Evolutionary conservation across 192 early-diverging fungal species (phyloP), one percentile per base, ranked within the genome.

Genomic region (Helicostylum pulchrum): DNA sequence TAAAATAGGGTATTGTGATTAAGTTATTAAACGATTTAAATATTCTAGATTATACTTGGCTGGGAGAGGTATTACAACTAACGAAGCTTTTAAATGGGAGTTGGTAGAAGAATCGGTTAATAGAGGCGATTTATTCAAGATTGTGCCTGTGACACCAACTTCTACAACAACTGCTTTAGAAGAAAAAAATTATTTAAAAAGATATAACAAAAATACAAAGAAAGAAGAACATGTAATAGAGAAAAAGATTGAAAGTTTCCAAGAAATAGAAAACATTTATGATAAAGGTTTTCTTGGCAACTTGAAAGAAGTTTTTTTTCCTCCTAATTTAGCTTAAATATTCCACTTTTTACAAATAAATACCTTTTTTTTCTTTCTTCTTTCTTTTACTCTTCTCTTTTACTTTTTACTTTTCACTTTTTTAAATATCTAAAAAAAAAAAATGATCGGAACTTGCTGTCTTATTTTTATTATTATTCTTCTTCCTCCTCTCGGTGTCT

Each of bases 11-110:
- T 39, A 39, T 39, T 39, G 5, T 39, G 4, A 39, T 9, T 48
- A 5, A 15, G 4, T 17, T 48, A 12, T 7, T 5, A 48, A 15
- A 19, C 3, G 4, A 48, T 48, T 12, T 19, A 15, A 19, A 17
- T 15, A 14, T 64, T 31, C 11, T 64, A 73, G 71, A 60, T 21
- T 83, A 1, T 78, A 79, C 66, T 62, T 83, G 46, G 62, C 76
- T 19, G 67, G 66, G 2, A 66, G 68, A 7, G 80, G 80, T 31
- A 69, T 79, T 19, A 83, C 82, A 12, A 76, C 82, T 1, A 83
- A 83, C 48, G 82, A 83, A 43, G 68, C 80, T 5, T 81, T 81
- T 62, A 83, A 83, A 66, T 81, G 82, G 82, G 79, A 81, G 46
- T 64, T 73, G 14, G 51, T 83, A 20, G 75, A 80, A n/a, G 82